phyloP scores from a whole-genome alignment of 176 grass and related monocot species.

The Phoenix dactylifera region DNA sequence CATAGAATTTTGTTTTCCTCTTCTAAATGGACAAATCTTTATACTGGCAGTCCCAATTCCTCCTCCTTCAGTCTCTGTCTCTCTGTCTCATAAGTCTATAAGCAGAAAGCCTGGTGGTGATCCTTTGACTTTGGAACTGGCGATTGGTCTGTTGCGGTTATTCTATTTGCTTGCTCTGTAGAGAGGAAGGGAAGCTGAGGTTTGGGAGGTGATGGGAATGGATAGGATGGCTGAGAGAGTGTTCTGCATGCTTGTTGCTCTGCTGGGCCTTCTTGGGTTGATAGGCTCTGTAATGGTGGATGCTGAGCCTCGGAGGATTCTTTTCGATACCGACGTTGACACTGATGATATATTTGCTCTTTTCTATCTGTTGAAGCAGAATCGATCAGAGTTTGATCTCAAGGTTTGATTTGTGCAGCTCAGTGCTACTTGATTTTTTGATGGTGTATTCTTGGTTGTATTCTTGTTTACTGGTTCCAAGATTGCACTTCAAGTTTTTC shows the following conservation, averaged over 20 bases:
- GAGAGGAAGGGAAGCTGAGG: background rate
- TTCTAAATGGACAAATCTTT: too few relatives aligned
- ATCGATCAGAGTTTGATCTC: slow-evolving; percentile 63
- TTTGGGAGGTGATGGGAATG: too few relatives aligned
- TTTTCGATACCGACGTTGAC: slow-evolving; percentile 64
- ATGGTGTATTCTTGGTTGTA: background rate
- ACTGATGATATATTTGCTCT: slow-evolving; percentile 73
- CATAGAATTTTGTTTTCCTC: too few relatives aligned
- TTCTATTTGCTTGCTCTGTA: too few relatives aligned
- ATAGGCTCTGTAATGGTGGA: background rate
- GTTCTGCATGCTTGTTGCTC: background rate
- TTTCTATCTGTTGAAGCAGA: slow-evolving; percentile 84
- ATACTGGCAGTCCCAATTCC: background rate
- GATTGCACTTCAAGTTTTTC: too few relatives aligned
- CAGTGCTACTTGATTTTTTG: too few relatives aligned
- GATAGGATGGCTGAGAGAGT: background rate
- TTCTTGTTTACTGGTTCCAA: background rate
- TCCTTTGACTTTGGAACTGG: background rate
- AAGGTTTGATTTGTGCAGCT: slow-evolving; percentile 34
- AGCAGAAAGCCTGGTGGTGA: background rate
- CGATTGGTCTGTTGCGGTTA: too few relatives aligned
- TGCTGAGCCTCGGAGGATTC: slow-evolving; percentile 32
- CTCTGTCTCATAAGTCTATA: background rate
- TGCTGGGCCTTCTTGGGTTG: background rate
- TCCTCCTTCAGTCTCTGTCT: background rate